A percentile compares a stretch with the other conserved stretches of the same genome.
These are phyloP conservation scores for Phylloporus sp. DNA, from an alignment of 768 basidiomycete genomes.

Conservation along the genomic window DNA sequence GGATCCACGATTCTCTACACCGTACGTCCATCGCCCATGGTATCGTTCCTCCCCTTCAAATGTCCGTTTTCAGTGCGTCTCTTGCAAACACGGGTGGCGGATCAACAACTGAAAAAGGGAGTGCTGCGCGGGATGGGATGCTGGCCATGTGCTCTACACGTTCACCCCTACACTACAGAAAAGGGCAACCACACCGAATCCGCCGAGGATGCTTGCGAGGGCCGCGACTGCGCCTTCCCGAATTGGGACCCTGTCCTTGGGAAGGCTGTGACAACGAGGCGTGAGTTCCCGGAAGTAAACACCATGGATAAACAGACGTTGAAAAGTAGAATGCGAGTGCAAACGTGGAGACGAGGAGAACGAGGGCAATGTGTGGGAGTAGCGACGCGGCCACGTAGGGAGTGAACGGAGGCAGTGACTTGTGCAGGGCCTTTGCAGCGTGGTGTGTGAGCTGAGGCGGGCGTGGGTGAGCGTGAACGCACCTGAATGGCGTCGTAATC, in stretches of 20 bases:
- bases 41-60: slow-evolving; percentile 2
- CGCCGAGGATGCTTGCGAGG: slow-evolving; percentile 72
- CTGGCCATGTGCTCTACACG: slow-evolving; percentile 22
- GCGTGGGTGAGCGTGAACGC: slow-evolving; percentile 12
- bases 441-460: slow-evolving; percentile 2
- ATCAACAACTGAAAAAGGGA: slow-evolving; percentile 58
- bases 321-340: slow-evolving; percentile 88
- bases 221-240: slow-evolving; percentile 68
- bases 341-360: slow-evolving; percentile 72
- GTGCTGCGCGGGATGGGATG: background rate
- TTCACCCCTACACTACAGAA: slow-evolving; percentile 43
- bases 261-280: slow-evolving; percentile 48
- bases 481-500: slow-evolving; percentile 55
- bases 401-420: slow-evolving; percentile 60
- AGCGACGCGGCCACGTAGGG: slow-evolving; percentile 63
- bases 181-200: slow-evolving; percentile 84
- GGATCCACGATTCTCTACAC: slow-evolving; percentile 92
- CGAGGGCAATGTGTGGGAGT: slow-evolving; percentile 70
- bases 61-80: slow-evolving; percentile 50
- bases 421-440: slow-evolving; percentile 52
- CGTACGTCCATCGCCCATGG: slow-evolving; percentile 43
- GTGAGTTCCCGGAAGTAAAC: slow-evolving; percentile 8
- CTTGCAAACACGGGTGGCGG: slow-evolving; percentile 78
- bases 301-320: slow-evolving; percentile 51
- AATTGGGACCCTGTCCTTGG: slow-evolving; percentile 61